Evolutionary conservation across 106 monocot genomes (phyloP).

Genomic region (Posidonia australis): DNA sequence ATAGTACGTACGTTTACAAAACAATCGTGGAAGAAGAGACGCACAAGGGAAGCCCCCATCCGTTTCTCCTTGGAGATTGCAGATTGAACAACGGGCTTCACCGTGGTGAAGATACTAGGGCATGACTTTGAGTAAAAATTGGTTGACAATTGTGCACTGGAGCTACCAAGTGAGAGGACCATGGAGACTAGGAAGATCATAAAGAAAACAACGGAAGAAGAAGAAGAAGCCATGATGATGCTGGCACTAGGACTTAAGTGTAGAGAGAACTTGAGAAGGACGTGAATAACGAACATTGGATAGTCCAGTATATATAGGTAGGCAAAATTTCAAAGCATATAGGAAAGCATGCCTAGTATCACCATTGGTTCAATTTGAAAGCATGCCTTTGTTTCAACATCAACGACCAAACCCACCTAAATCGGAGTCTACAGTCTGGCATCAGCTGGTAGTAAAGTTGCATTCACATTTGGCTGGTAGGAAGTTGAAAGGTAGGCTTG

Average conservation of each 20-base stretch:
- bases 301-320: conserved; percentile 4
- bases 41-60: conserved; percentile 44
- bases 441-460: conserved; percentile 1
- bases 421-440: not conserved
- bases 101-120: conserved; percentile 25
- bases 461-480: not conserved
- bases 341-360: too few relatives aligned
- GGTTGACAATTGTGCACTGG: conserved; percentile 35
- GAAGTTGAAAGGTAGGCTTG: not conserved
- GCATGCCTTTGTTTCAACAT: not conserved
- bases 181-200: not conserved
- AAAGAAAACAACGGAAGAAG: not conserved
- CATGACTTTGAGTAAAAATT: conserved; percentile 38
- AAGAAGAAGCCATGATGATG: conserved; percentile 10
- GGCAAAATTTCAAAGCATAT: too few relatives aligned
- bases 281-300: not conserved
- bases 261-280: not conserved
- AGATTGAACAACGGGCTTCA: conserved; percentile 35
- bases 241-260: not conserved
- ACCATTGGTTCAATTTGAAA: too few relatives aligned
- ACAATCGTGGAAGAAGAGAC: conserved; percentile 54
- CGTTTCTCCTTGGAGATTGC: conserved; percentile 39
- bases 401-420: not conserved
- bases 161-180: not conserved
- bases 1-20: conserved; percentile 33